Percentiles rank a stretch among this genome's conserved stretches.
Conservation (phyloP, 2,329 filamentous ascomycete species). For the Aspergillus ochraceoroseus region DNA sequence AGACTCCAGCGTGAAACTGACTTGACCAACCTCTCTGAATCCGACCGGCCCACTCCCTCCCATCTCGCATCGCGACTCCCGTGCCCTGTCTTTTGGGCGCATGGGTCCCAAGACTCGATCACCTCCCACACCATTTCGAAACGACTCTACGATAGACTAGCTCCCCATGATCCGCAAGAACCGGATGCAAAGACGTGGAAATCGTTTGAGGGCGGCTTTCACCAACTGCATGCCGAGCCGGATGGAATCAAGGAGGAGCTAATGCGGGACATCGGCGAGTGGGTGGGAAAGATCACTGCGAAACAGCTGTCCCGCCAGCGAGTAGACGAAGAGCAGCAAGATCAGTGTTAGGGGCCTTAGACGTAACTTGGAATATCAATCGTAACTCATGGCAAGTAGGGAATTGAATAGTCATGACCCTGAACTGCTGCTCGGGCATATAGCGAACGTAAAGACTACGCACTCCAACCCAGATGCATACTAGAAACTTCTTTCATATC, state of each 20-base stretch:
- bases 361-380: too few relatives aligned
- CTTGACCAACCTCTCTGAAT: neutral
- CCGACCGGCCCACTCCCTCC: neutral
- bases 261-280: conserved; percentile 22
- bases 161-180: neutral
- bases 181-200: conserved; percentile 3
- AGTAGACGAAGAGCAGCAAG: too few relatives aligned
- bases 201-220: neutral
- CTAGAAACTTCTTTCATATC: too few relatives aligned
- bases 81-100: conserved; percentile 9
- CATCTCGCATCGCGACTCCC: neutral
- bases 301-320: too few relatives aligned
- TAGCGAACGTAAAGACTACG: too few relatives aligned
- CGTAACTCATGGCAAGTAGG: too few relatives aligned
- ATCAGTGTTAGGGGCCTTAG: too few relatives aligned
- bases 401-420: too few relatives aligned
- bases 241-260: neutral
- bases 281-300: conserved; percentile 18
- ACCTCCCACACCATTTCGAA: conserved; percentile 5
- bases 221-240: neutral
- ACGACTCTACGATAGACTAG: conserved; percentile 6
- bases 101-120: conserved; percentile 4
- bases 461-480: too few relatives aligned
- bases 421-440: too few relatives aligned
- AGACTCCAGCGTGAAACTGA: conserved; percentile 4